Evolutionary conservation across 495 filamentous ascomycete species (phyloP).

Genomic region (Penicillium chermesinum): DNA sequence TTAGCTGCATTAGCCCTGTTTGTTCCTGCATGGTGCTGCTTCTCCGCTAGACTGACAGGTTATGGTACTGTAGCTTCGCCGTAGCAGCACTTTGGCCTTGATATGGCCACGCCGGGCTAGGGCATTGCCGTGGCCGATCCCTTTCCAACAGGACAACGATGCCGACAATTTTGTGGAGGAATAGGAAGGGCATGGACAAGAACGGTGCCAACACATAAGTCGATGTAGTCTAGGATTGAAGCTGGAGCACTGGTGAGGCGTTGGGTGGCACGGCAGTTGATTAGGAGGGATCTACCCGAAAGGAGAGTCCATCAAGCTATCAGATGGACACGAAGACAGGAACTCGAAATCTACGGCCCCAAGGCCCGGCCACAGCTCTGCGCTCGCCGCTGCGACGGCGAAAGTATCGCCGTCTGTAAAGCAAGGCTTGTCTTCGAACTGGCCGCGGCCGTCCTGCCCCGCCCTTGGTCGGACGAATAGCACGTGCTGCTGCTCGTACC

Average conservation of each 20-base stretch:
- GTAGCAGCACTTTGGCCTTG: not conserved
- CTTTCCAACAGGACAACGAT: not conserved
- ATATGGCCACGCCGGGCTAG: not conserved
- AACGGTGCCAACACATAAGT: not conserved
- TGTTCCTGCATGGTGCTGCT: too few relatives aligned
- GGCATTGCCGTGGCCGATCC: not conserved
- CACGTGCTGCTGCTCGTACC: constrained; percentile 10
- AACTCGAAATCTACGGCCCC: constrained; percentile 2
- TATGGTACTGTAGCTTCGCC: not conserved
- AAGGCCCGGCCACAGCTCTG: not conserved
- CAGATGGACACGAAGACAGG: constrained; percentile 8
- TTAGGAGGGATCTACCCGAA: not conserved
- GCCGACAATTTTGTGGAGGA: not conserved
- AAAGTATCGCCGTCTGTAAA: not conserved
- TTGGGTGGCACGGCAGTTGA: too few relatives aligned
- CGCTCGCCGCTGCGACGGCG: not conserved
- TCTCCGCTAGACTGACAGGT: not conserved
- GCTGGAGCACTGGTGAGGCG: not conserved
- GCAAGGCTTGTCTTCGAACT: not conserved
- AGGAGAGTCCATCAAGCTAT: constrained; percentile 10
- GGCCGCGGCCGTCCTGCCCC: not conserved
- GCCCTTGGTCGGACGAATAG: not conserved
- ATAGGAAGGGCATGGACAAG: not conserved
- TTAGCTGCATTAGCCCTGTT: too few relatives aligned
- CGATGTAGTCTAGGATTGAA: not conserved